Evolutionary conservation across 2,329 filamentous ascomycete species (phyloP).

Genomic region (Bipolaris zeicola): DNA sequence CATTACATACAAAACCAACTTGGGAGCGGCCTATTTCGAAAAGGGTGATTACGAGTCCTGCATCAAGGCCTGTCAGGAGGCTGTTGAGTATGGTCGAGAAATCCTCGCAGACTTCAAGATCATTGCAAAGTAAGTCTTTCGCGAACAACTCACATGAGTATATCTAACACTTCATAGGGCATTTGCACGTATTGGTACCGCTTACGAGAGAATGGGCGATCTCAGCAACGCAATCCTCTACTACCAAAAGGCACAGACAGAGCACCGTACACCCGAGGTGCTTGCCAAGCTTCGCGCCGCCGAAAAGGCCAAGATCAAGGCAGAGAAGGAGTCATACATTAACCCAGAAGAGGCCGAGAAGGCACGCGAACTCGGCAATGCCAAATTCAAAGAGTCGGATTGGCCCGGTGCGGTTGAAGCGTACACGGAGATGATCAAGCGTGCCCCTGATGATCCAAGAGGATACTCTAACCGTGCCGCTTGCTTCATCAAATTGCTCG

Average conservation of each 20-base stretch:
- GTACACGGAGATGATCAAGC: conserved; percentile 96
- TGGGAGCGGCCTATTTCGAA: conserved; percentile 91
- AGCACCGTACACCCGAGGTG: conserved; percentile 94
- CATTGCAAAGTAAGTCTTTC: conserved; percentile 77
- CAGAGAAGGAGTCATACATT: conserved; percentile 79
- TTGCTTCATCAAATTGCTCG: conserved; percentile 94
- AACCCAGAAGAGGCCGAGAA: conserved; percentile 92
- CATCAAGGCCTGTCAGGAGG: conserved; percentile 85
- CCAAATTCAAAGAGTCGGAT: conserved; percentile 95
- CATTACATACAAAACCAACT: conserved; percentile 96
- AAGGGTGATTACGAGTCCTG: conserved; percentile 91
- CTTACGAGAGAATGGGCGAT: conserved; percentile 89
- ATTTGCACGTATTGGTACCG: conserved; percentile 92
- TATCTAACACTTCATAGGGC: conserved; percentile 55
- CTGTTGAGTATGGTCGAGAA: conserved; percentile 85
- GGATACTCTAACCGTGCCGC: conserved; percentile 98
- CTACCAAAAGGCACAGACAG: conserved; percentile 92
- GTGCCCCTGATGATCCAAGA: conserved; percentile 86
- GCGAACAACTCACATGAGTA: neutral
- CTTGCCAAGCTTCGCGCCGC: conserved; percentile 89
- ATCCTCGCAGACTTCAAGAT: conserved; percentile 97
- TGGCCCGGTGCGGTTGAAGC: conserved; percentile 94
- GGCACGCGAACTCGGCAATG: conserved; percentile 90
- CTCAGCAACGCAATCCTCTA: conserved; percentile 79
- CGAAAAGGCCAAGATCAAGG: conserved; percentile 81